A percentile compares a stretch with the other conserved stretches of the same genome.
Conservation (phyloP, 257 asterid genomes). For the Ilex aquifolium region DNA sequence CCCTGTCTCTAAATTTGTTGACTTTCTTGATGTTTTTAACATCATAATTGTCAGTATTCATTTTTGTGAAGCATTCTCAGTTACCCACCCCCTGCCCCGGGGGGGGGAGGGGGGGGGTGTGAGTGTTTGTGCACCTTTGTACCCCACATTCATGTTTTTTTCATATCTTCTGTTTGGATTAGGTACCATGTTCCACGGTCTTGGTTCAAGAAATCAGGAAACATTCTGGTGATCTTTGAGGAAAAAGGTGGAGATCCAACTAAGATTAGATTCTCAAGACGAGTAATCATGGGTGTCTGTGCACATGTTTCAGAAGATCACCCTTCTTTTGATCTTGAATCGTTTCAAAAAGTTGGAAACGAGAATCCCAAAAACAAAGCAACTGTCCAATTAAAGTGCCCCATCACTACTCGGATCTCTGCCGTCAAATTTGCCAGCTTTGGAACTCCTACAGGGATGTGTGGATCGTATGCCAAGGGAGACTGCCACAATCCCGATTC, state of each 20-base stretch:
- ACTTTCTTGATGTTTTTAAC: too few relatives aligned
- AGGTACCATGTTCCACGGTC: slow-evolving; percentile 94
- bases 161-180: slow-evolving; percentile 13
- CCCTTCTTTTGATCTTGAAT: slow-evolving; percentile 37
- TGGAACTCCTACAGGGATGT: slow-evolving; percentile 62
- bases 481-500: slow-evolving; percentile 56
- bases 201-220: slow-evolving; percentile 89
- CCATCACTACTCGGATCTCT: slow-evolving; percentile 33
- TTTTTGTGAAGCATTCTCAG: too few relatives aligned
- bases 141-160: too few relatives aligned
- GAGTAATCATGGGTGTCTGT: slow-evolving; percentile 49
- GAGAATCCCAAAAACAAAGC: slow-evolving; percentile 22
- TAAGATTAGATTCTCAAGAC: slow-evolving; percentile 47
- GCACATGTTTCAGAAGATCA: slow-evolving; percentile 57
- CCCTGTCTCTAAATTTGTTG: too few relatives aligned
- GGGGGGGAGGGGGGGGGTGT: too few relatives aligned
- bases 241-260: slow-evolving; percentile 87
- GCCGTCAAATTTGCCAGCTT: slow-evolving; percentile 62
- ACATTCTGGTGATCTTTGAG: slow-evolving; percentile 72
- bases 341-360: slow-evolving; percentile 22
- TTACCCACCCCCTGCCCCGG: too few relatives aligned
- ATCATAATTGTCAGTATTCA: too few relatives aligned
- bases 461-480: slow-evolving; percentile 52
- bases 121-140: too few relatives aligned
- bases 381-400: slow-evolving; percentile 46